phyloP scores from a whole-genome alignment of 2,329 filamentous ascomycete species.

The Albophoma yamanashiensis region DNA sequence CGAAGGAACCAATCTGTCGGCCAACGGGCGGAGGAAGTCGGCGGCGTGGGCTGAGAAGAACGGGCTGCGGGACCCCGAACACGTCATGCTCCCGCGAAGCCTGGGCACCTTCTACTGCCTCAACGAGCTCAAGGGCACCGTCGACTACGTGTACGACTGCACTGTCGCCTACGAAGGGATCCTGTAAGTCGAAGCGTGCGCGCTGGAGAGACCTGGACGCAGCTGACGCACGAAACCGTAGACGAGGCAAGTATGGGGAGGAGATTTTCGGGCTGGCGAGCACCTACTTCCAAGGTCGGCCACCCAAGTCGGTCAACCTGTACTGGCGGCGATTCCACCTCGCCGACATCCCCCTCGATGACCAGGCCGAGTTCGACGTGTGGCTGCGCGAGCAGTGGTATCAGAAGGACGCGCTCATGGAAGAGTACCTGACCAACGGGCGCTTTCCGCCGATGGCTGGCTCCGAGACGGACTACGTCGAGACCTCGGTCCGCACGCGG shows the following conservation, averaged over 20 bases:
- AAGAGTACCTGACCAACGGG: conserved; percentile 68
- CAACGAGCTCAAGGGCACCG: conserved; percentile 59
- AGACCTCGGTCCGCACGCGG: conserved; percentile 46
- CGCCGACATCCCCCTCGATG: conserved; percentile 68
- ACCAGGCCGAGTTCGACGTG: conserved; percentile 61
- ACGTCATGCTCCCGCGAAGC: conserved; percentile 67
- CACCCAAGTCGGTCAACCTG: conserved; percentile 93
- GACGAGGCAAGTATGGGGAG: conserved; percentile 76
- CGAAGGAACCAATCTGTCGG: conserved; percentile 73
- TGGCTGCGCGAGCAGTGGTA: conserved; percentile 86
- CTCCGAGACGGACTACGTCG: conserved; percentile 36
- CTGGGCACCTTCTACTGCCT: conserved; percentile 74
- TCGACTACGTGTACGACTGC: conserved; percentile 84
- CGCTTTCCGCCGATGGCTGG: conserved; percentile 64
- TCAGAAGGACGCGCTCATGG: conserved; percentile 83
- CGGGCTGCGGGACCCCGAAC: conserved; percentile 60
- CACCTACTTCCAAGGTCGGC: conserved; percentile 78
- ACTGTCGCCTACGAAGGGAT: conserved; percentile 93
- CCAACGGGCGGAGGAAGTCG: conserved; percentile 60
- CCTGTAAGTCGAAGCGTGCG: conserved; percentile 55
- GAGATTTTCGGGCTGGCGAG: conserved; percentile 79
- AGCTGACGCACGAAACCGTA: conserved; percentile 18
- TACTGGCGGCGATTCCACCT: conserved; percentile 85
- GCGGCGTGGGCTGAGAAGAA: conserved; percentile 67
- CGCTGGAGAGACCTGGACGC: not conserved